Base-by-base conservation (phyloP, 2,329 filamentous ascomycete species). In the Microsporum canis region DNA sequence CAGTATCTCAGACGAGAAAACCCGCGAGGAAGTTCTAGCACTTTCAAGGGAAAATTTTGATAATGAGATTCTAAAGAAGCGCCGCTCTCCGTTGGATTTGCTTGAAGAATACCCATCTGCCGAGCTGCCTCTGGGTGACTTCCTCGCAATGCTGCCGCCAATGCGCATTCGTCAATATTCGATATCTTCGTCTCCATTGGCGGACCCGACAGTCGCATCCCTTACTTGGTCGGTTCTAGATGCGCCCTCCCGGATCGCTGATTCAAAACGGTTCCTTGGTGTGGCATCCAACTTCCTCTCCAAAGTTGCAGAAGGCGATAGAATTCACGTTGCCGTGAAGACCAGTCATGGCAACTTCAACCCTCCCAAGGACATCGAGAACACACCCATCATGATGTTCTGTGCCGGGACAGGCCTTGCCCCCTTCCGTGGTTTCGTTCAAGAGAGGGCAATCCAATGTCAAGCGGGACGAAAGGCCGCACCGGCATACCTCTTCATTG, bases 91-190 rank as follows among this genome's bases (percentile, higher is more conserved):
- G 6, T 55, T 55, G 33, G 51, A 55, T 31, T 14, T 55, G 5
- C 51, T 55, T 8, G 51, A 55, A 17, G 51, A 55, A 55, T 55
- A 55, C 23, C 51, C 51, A 10, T 34, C 31, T 10, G 51, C 51
- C 8, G 51, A 55, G 31, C 51, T 55, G 12, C 51, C 31, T 29
- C 31, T 55, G n/a, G 51, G 51, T 7, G 51, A 55, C 14, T 55
- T 55, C 51, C 51, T 55, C 17, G 51, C 51, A 31, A 55, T 55
- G 51, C 33, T 55, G 7, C 51, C 51, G 8, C 51, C 51, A 7
- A 55, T 55, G 51, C 51, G 51, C 51, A 55, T 55, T 55, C 51
- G 51, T 8, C 51, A 55, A 12, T 55, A 55, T 36, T 55, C 51
- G 14, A 55, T 55, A 34, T 55, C 51, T 36, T 55, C 51, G 12